A percentile compares a stretch with the other conserved stretches of the same genome.
phyloP scores from a whole-genome alignment of 1,139 yeast genomes.

The Geotrichum europaeum region DNA sequence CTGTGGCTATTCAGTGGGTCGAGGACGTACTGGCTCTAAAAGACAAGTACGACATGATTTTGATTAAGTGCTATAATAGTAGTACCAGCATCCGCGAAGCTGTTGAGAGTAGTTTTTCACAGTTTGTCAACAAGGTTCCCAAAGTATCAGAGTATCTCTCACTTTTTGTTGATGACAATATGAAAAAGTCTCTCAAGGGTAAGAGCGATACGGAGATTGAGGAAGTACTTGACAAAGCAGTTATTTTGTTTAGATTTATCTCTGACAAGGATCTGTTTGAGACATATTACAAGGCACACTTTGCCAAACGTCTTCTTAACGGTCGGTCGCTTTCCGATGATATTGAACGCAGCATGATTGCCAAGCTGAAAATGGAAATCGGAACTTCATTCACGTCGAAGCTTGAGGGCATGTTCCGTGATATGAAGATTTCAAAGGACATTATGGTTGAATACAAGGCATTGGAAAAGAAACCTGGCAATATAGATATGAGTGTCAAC shows the following conservation, averaged over 20 bases:
- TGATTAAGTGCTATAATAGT: conserved; percentile 44
- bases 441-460: conserved; percentile 43
- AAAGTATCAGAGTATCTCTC: conserved; percentile 71
- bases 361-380: conserved; percentile 67
- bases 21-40: conserved; percentile 52
- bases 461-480: conserved; percentile 19
- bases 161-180: conserved; percentile 64
- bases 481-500: conserved; percentile 43
- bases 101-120: conserved; percentile 50
- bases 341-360: conserved; percentile 63
- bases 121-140: conserved; percentile 51
- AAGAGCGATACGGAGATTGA: conserved; percentile 50
- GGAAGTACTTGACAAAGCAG: conserved; percentile 48
- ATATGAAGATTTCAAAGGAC: conserved; percentile 63
- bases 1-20: conserved; percentile 67
- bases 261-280: conserved; percentile 87
- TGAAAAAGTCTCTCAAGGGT: conserved; percentile 54
- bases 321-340: conserved; percentile 48
- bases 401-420: conserved; percentile 82
- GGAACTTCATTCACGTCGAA: conserved; percentile 77
- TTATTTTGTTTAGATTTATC: conserved; percentile 59
- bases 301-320: conserved; percentile 75
- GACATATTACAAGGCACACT: conserved; percentile 76
- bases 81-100: conserved; percentile 49
- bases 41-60: conserved; percentile 45